A percentile compares a stretch with the other conserved stretches of the same genome.
Evolutionary conservation across 768 basidiomycete species (phyloP).

Genomic region (Pholiota conissans): DNA sequence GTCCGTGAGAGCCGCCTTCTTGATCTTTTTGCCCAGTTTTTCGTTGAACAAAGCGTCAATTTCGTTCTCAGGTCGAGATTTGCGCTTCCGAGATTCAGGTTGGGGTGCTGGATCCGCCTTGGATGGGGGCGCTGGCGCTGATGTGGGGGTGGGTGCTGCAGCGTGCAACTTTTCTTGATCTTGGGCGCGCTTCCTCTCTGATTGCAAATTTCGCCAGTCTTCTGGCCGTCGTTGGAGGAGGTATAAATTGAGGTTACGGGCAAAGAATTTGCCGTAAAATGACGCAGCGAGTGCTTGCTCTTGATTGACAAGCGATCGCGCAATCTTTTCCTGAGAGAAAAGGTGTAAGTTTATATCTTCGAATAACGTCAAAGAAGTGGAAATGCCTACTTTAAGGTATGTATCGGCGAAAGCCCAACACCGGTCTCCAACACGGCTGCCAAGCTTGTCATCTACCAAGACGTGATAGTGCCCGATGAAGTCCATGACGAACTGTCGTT

Average conservation of each 20-base stretch:
- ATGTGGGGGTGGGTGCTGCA: background rate
- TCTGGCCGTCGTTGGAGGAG: conserved; percentile 77
- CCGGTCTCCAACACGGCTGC: conserved; percentile 87
- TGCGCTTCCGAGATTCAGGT: conserved; percentile 38
- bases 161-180: conserved; percentile 12
- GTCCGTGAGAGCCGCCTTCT: conserved; percentile 47
- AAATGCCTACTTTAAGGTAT: conserved; percentile 71
- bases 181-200: conserved; percentile 36
- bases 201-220: conserved; percentile 80
- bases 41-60: conserved; percentile 74
- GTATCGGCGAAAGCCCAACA: conserved; percentile 92
- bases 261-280: conserved; percentile 87
- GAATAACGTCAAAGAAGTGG: background rate
- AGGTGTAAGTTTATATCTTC: conserved; percentile 5
- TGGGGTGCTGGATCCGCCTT: background rate
- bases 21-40: conserved; percentile 56
- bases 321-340: conserved; percentile 81
- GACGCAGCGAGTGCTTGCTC: conserved; percentile 74
- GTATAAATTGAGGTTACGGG: conserved; percentile 73
- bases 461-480: conserved; percentile 79
- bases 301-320: conserved; percentile 70
- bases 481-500: conserved; percentile 68
- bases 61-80: conserved; percentile 52
- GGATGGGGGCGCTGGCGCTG: background rate
- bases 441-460: conserved; percentile 88